These are phyloP conservation scores for Crassisporium funariophilum DNA, from an alignment of 768 basidiomycete species.

Conservation along the genomic window DNA sequence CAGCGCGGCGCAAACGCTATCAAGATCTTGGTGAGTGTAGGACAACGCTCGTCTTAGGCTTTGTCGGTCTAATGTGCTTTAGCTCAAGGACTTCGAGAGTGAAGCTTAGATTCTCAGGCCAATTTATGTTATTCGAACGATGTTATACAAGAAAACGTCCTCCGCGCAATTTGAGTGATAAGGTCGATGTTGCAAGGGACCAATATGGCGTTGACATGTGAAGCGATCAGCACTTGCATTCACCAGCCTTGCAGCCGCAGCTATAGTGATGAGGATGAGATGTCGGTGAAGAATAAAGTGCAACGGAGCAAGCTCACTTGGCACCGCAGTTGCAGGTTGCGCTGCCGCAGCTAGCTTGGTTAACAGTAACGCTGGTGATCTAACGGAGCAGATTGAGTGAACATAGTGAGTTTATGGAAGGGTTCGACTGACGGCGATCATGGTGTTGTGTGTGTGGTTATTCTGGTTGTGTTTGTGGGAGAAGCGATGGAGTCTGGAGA, in stretches of 20 bases:
- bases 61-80: not conserved
- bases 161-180: too few relatives aligned
- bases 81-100: conserved; percentile 2
- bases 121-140: conserved; percentile 3
- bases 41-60: too few relatives aligned
- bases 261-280: conserved; percentile 30
- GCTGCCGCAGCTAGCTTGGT: conserved; percentile 49
- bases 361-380: conserved; percentile 41
- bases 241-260: conserved; percentile 60
- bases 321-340: conserved; percentile 53
- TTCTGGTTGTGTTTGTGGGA: conserved; percentile 13
- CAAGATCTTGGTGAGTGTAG: conserved; percentile 55
- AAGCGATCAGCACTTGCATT: conserved; percentile 62
- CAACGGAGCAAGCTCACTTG: conserved; percentile 33
- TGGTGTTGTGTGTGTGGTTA: conserved; percentile 23
- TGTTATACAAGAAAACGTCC: not conserved
- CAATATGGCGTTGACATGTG: not conserved
- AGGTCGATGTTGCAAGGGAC: too few relatives aligned
- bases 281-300: not conserved
- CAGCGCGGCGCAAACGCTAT: conserved; percentile 67
- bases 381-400: conserved; percentile 15
- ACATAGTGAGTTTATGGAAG: conserved; percentile 4
- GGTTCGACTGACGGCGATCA: conserved; percentile 41
- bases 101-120: not conserved
- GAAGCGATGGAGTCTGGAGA: conserved; percentile 10